Percentiles rank a stretch among this genome's conserved stretches.
phyloP scores from a whole-genome alignment of 805 yeast genomes.

The Sporopachydermia quercuum region DNA sequence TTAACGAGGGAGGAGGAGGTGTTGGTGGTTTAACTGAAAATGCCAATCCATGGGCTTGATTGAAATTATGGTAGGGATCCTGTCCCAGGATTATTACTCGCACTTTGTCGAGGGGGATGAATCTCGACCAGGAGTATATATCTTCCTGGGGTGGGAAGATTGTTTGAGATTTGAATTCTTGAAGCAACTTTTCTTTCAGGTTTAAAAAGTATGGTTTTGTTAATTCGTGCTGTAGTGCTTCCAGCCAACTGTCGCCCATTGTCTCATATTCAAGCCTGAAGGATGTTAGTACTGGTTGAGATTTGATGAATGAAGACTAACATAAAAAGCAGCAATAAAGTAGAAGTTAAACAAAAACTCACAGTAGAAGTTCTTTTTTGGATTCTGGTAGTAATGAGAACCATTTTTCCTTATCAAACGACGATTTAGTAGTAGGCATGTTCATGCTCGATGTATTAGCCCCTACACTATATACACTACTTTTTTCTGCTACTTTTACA shows the following conservation, averaged over 20 bases:
- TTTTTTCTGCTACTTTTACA: not conserved
- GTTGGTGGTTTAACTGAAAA: constrained; percentile 81
- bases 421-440: not conserved
- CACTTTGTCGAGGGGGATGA: constrained; percentile 62
- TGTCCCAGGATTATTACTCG: constrained; percentile 82
- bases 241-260: constrained; percentile 70
- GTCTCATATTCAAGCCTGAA: constrained; percentile 45
- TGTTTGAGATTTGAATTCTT: constrained; percentile 30
- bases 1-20: constrained; percentile 75
- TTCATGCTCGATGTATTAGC: not conserved
- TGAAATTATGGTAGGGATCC: constrained; percentile 86
- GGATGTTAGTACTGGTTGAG: constrained; percentile 3
- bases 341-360: constrained; percentile 7
- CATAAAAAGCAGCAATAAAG: constrained; percentile 3
- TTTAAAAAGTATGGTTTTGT: constrained; percentile 73
- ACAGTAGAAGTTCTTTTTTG: constrained; percentile 29
- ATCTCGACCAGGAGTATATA: constrained; percentile 83
- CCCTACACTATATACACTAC: not conserved
- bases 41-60: constrained; percentile 95
- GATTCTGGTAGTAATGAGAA: constrained; percentile 34
- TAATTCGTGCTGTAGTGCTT: constrained; percentile 49
- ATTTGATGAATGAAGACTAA: not conserved
- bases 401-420: constrained; percentile 41
- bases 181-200: constrained; percentile 46
- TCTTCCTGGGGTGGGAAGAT: constrained; percentile 69